phyloP scores from a whole-genome alignment of 2,329 filamentous ascomycete genomes.

The Hypoxylon rubiginosum region DNA sequence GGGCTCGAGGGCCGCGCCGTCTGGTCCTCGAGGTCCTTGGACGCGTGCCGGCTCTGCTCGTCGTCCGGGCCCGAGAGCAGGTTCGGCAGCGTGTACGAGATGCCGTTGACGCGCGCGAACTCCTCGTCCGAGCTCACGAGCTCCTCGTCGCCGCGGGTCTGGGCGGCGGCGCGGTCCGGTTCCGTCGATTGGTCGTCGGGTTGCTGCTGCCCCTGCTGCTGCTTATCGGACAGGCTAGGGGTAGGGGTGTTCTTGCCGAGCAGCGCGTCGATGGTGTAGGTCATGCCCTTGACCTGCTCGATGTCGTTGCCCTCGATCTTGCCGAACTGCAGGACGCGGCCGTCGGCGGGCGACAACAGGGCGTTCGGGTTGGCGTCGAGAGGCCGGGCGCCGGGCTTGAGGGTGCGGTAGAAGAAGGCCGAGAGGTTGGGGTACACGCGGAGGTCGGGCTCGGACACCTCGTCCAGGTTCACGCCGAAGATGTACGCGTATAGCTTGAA shows the following conservation, averaged over 20 bases:
- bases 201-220: no score
- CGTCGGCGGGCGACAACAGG: constrained; percentile 89
- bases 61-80: constrained; percentile 77
- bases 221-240: constrained; percentile 65
- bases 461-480: constrained; percentile 91
- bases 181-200: constrained; percentile 42
- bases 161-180: constrained; percentile 25
- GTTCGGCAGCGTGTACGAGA: constrained; percentile 91
- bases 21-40: constrained; percentile 72
- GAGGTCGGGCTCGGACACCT: constrained; percentile 89
- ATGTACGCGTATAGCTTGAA: constrained; percentile 93
- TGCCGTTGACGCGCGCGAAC: constrained; percentile 94
- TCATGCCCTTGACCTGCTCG: constrained; percentile 99
- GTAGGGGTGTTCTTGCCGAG: constrained; percentile 76
- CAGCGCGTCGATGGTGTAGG: constrained; percentile 93
- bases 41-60: constrained; percentile 56
- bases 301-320: constrained; percentile 94
- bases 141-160: constrained; percentile 67
- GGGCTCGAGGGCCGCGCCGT: constrained; percentile 73
- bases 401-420: constrained; percentile 94
- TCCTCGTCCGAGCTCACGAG: constrained; percentile 86
- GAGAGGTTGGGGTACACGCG: constrained; percentile 93
- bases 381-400: constrained; percentile 89
- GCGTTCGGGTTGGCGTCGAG: constrained; percentile 85
- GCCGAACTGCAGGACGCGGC: constrained; percentile 90